Base-by-base conservation (phyloP, 371 early-diverging fungal species). In the Lichtheimia ramosa region DNA sequence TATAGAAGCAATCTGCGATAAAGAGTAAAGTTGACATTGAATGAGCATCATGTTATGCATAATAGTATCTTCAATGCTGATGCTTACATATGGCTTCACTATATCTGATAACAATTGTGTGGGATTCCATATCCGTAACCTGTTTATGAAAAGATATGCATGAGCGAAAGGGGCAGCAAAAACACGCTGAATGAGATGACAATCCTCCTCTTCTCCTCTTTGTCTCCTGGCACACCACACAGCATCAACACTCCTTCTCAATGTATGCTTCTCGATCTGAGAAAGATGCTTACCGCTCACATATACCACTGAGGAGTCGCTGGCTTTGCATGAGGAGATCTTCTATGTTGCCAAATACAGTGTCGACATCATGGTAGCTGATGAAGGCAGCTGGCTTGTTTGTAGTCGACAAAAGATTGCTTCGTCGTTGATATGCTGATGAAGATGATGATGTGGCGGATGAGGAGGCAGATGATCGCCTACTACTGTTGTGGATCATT, bases 121-220 rank as follows among this genome's bases (percentile, higher is more conserved):
- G 14, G 68, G 68, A 3, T 63, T 63, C 68, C 68, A 67, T 43
- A 67, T 62, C 25, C 51, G 58, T 42, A 67, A 63, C 34, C 68
- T 67, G 51, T 24, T 25, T 8, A 59, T 41, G 13, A 16, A 20
- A 13, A 43, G 40, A 25, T 34, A 2, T 34, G 34, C 34, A 34
- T 34, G 34, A 34, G 34, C 10, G 34, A 34, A n/a, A 34, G 34
- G 34, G 34, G 34, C 10, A 34, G 10, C 10, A 34, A 34, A 28
- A 34, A 34, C 34, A 34, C 34, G 34, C 34, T 34, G 34, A 34
- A 34, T 34, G 34, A 8, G 34, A 34, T 34, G 34, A 10, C 34
- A 34, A 34, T 34, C 34, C 34, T 34, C 34, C 34, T 34, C 34
- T 10, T 34, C 34, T 34, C 34, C 34, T 34, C 34, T 34, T 34